These are phyloP conservation scores for Chlorella sp. DNA, from an alignment of 139 green algal species.

Conservation along the genomic window DNA sequence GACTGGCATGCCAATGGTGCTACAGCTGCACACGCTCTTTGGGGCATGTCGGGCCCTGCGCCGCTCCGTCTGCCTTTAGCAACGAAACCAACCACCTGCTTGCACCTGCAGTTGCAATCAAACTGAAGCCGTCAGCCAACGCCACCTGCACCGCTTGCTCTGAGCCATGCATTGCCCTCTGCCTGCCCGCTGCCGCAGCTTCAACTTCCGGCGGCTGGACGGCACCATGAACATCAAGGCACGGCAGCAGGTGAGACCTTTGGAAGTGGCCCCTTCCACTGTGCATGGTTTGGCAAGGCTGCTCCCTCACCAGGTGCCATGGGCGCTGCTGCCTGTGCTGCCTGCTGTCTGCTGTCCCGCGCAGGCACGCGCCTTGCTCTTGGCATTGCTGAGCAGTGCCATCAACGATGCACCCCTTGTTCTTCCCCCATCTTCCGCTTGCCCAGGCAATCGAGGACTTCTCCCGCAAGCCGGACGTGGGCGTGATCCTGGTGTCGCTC, in stretches of 20 bases:
- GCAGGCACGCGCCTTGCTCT: background rate
- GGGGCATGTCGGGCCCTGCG: too few species aligned
- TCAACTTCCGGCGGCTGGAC: slow-evolving; percentile 78
- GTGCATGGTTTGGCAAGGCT: too few species aligned
- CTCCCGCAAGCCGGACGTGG: slow-evolving; percentile 52
- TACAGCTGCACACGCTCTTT: too few species aligned
- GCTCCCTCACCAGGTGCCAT: too few species aligned
- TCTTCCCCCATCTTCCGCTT: background rate
- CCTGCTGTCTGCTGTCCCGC: background rate
- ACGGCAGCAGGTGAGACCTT: background rate
- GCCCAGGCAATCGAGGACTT: slow-evolving; percentile 82
- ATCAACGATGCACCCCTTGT: background rate
- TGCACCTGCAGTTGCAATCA: too few species aligned
- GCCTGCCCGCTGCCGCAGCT: slow-evolving; percentile 16
- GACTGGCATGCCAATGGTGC: background rate
- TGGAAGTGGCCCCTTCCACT: too few species aligned
- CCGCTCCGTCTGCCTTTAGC: too few species aligned
- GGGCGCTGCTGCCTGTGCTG: background rate
- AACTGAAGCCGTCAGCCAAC: too few species aligned
- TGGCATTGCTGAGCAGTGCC: background rate
- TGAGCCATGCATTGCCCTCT: background rate
- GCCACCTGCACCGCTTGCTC: background rate
- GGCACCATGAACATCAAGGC: slow-evolving; percentile 79
- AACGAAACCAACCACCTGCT: too few species aligned
- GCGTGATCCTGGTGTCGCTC: slow-evolving; percentile 65